Evolutionary conservation across 208 protist genomes (phyloP), one percentile per base, ranked within the genome.

Genomic region (Leishmania martiniquensis): DNA sequence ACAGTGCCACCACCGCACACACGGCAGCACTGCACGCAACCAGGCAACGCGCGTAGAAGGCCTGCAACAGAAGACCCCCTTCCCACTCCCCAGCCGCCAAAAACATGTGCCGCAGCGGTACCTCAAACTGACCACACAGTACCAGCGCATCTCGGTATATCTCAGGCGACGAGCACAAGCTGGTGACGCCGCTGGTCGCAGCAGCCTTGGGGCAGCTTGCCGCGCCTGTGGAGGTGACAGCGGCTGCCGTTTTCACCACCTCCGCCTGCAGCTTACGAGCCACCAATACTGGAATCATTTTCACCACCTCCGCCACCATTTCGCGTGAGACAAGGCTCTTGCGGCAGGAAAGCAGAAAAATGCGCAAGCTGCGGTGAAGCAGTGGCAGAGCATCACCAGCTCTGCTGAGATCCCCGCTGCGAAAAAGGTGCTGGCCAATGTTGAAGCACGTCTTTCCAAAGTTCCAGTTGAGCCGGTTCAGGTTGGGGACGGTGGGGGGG

Each of bases 401-500:
- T 34, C 88, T 87, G 13, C 80, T 59, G 20, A 70, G 79, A 37
- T 80, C 87, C 34, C 85, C 88, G 42, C 90, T 84, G 59, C 67
- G 75, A 47, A 85, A 80, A 10, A 94, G 44, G 78, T 94, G 85
- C 62, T 87, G 82, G 0, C 87, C 91, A 75, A 96, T 93, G 60
- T 85, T 78, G 52, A 92, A 89, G 73, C 93, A 95, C 85, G 93
- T 93, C 22, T 80, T 82, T 17, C 91, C 89, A 45, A 96, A 79
- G 65, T 87, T 89, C 63, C 85, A 76, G 39, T 88, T 89, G 17
- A 96, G 83, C n/a, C 74, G 77, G 39, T 71, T 54, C 0, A 81
- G 63, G 9, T 52, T 69, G 3, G 37, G 32, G 20, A 55, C 63
- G 25, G 66, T 59, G 45, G 45, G 22, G n/a, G 70, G n/a, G 39